phyloP scores from a whole-genome alignment of 352 stramenopile genomes.

The Globisporangium alternatum region DNA sequence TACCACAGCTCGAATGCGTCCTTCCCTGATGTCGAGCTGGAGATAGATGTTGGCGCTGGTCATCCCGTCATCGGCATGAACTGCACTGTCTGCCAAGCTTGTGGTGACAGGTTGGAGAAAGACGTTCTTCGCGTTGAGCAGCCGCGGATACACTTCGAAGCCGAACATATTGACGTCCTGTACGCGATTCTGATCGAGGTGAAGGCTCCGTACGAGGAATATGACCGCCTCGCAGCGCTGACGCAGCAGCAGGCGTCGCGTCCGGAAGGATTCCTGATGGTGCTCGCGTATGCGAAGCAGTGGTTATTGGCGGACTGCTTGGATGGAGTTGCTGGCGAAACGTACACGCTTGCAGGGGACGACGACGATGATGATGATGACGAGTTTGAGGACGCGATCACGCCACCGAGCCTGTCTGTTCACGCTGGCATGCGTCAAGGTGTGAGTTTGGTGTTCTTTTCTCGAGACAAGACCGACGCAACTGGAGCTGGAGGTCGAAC shows the following conservation, averaged over 20 bases:
- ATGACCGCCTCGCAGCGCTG: conserved; percentile 63
- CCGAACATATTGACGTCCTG: conserved; percentile 80
- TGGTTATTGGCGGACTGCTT: conserved; percentile 80
- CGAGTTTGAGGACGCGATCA: conserved; percentile 86
- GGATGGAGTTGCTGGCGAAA: conserved; percentile 54
- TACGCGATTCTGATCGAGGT: conserved; percentile 87
- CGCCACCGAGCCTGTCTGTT: conserved; percentile 74
- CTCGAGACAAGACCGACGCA: conserved; percentile 22
- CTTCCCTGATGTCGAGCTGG: conserved; percentile 81
- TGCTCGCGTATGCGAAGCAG: conserved; percentile 83
- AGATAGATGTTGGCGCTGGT: conserved; percentile 54
- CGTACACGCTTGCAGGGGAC: conserved; percentile 38
- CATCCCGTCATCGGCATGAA: conserved; percentile 21
- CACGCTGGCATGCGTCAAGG: conserved; percentile 40
- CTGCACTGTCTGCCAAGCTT: conserved; percentile 39
- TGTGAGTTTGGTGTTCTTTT: conserved; percentile 51
- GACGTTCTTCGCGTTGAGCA: conserved; percentile 20
- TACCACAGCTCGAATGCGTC: conserved; percentile 77
- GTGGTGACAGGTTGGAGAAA: conserved; percentile 22
- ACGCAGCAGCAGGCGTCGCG: conserved; percentile 74
- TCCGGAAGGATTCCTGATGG: conserved; percentile 80
- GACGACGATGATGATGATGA: conserved; percentile 76
- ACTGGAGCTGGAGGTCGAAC: conserved; percentile 12
- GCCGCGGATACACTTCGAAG: conserved; percentile 68
- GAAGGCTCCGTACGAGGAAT: conserved; percentile 85